phyloP scores from a whole-genome alignment of 805 yeast species.

The Cyberlindnera mycetangii region DNA sequence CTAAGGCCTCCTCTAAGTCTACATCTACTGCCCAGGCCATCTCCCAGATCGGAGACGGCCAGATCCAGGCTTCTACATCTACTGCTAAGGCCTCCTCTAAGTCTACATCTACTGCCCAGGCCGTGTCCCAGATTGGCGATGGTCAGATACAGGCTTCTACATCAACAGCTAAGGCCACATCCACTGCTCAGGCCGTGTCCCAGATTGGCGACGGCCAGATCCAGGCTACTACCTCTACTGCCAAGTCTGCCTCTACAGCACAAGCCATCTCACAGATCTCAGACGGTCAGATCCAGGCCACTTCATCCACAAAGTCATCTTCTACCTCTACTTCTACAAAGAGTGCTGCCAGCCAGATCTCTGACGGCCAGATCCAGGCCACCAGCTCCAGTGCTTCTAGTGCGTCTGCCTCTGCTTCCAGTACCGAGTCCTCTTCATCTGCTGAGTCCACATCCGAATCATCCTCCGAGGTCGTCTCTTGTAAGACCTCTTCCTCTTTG shows the following conservation, averaged over 20 bases:
- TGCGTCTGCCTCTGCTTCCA: constrained; percentile 50
- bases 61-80: constrained; percentile 40
- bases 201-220: constrained; percentile 31
- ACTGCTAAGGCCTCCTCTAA: constrained; percentile 24
- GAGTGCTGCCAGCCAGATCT: constrained; percentile 21
- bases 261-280: constrained; percentile 13
- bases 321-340: constrained; percentile 31
- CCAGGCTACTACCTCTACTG: constrained; percentile 29
- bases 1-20: constrained; percentile 17
- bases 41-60: constrained; percentile 58
- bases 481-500: constrained; percentile 47
- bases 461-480: constrained; percentile 31
- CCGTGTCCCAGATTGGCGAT: constrained; percentile 29
- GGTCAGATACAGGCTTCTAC: constrained; percentile 34
- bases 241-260: constrained; percentile 5
- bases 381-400: constrained; percentile 20
- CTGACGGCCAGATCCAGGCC: constrained; percentile 15
- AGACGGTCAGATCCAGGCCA: constrained; percentile 21
- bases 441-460: constrained; percentile 4
- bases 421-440: constrained; percentile 43
- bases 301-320: constrained; percentile 21
- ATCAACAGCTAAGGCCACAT: constrained; percentile 22
- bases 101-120: constrained; percentile 15
- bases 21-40: constrained; percentile 23
- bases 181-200: constrained; percentile 27